Base-by-base conservation (phyloP, 352 stramenopile genomes). In the Pythium sukuiense region DNA sequence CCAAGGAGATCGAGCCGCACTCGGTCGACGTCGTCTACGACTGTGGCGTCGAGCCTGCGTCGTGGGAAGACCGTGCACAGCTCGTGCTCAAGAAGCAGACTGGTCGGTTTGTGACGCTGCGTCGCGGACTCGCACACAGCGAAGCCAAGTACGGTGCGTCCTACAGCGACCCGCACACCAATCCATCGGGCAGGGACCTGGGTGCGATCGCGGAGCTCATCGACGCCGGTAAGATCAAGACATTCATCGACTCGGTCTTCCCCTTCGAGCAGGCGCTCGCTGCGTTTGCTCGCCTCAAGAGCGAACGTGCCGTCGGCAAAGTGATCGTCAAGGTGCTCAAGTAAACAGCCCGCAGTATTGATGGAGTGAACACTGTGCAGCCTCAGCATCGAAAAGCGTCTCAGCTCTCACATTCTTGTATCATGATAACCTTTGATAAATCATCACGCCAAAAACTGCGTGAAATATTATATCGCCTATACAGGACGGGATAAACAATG, bases 91-190 rank as follows among this genome's bases (percentile, higher is more conserved):
- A 67, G 52, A 80, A 82, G 67, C 24, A 65, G 35, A 72, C 60
- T 0, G 74, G 72, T 13, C 72, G 71, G 20, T 85, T 82, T 52
- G 72, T 80, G 53, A 83, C 55, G 0, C 72, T 87, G 16, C 1
- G 32, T 0, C 43, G 9, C 33, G 71, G 76, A 6, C 59, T 65
- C 39, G 53, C 72, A 4, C 76, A 71, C 1, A 79, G 76, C 30
- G 79, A 86, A 50, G 79, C 83, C 6, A 63, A 77, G 20, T 85
- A 89, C 14, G 83, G 78, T 26, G 83, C 79, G 7, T 61, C 52
- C 14, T 14, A 69, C 14, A 61, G 55, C 53, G 39, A 41, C 9
- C 68, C 76, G 0, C 57, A 63, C 7, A 20, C 37, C 13, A 16
- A 67, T 20, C 53, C 71, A 13, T 61, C 33, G 7, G 69, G 71